These are phyloP conservation scores for Lasiosphaeris hirsuta DNA, from an alignment of 495 filamentous ascomycete genomes.

Conservation along the genomic window DNA sequence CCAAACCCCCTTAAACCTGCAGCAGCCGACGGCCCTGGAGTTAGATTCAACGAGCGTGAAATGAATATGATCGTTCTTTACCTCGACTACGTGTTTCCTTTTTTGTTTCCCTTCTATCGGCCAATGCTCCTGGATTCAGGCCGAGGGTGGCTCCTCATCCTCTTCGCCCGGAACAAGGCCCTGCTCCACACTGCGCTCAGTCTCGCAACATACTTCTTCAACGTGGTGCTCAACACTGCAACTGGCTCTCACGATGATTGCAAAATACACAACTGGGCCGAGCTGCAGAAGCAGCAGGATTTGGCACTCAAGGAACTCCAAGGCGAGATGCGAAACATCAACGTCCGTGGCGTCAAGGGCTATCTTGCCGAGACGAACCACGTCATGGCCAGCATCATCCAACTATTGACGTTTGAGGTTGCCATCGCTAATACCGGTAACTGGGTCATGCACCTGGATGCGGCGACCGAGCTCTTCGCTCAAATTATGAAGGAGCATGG, in stretches of 20 bases:
- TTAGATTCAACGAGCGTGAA: slow-evolving; percentile 18
- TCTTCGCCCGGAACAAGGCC: slow-evolving; percentile 48
- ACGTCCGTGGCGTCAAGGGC: slow-evolving; percentile 29
- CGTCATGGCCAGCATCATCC: slow-evolving; percentile 52
- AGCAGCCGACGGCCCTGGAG: background rate
- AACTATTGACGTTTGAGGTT: slow-evolving; percentile 51
- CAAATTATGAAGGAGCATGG: slow-evolving; percentile 37
- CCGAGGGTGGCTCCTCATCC: slow-evolving; percentile 50
- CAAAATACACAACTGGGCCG: slow-evolving; percentile 27
- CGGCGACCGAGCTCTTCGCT: slow-evolving; percentile 45
- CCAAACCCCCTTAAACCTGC: too few relatives aligned
- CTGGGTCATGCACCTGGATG: slow-evolving; percentile 49
- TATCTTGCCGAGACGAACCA: slow-evolving; percentile 31
- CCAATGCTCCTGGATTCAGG: slow-evolving; percentile 47
- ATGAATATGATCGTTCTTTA: slow-evolving; percentile 44
- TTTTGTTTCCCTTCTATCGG: slow-evolving; percentile 54
- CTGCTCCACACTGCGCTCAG: slow-evolving; percentile 45
- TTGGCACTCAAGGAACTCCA: slow-evolving; percentile 42
- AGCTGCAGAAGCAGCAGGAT: slow-evolving; percentile 37
- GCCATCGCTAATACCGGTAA: slow-evolving; percentile 41
- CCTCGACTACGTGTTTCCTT: slow-evolving; percentile 51
- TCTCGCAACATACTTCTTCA: slow-evolving; percentile 49
- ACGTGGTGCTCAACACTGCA: slow-evolving; percentile 25
- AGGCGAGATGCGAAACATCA: slow-evolving; percentile 38
- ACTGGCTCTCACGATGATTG: slow-evolving; percentile 23